Evolutionary conservation across 345 rosid species (phyloP), one percentile per base, ranked within the genome.

Genomic region (Crucihimalaya himalaica): DNA sequence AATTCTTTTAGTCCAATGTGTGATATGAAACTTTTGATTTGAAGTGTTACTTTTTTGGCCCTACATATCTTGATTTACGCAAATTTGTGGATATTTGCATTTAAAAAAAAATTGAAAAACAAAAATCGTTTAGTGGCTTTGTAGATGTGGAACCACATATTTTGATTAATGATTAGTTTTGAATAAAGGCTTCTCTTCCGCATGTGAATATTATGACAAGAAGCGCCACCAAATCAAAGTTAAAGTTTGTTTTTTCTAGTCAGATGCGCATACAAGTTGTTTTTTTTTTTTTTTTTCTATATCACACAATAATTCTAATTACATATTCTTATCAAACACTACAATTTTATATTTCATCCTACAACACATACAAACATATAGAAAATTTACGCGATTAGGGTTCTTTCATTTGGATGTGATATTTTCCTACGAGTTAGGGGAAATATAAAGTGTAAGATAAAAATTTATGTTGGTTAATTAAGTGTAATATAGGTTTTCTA

Each of bases 151-250:
- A 39, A 67, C 79, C 69, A 68, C 75, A 69, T 45, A 5, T 10
- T 53, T 40, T 43, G 70, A 75, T 68, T 61, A 58, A n/a, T n/a
- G n/a, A n/a, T n/a, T n/a, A n/a, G n/a, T n/a, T n/a, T 60, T 52
- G 63, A 68, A 60, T 31, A 39, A 40, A 42, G 48, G 27, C 47
- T 40, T 60, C 28, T 40, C 70, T 62, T 52, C 25, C n/a, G 37
- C 74, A 68, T 75, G 79, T 68, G 74, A 75, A 15, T 60, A 66
- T 52, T 60, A 52, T 63, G 75, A 76, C 58, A 68, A 69, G 70
- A 76, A 62, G 70, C 70, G 65, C 64, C 79, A 69, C 79, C 75
- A 69, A 32, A 76, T 69, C 75, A 34, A 68, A 75, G 68, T 68
- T 51, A n/a, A 68, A 32, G 39, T 59, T 69, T 65, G 16, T 45